Base-by-base conservation (phyloP, 2,329 filamentous ascomycete species). In the Rhytidhysteron rufulum region DNA sequence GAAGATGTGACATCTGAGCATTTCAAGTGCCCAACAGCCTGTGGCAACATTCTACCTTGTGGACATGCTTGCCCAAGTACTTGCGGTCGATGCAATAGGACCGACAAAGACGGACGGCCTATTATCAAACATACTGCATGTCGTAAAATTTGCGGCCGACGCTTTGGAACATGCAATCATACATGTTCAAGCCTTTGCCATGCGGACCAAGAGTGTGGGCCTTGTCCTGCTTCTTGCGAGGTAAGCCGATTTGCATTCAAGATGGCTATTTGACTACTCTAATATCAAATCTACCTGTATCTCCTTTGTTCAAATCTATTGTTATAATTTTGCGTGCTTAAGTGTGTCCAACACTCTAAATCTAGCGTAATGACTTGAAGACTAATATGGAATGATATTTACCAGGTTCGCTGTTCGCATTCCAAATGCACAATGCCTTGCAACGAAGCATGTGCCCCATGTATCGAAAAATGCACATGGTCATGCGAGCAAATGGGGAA, bases 1-100 rank as follows among this genome's bases (percentile, higher is more conserved):
- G 32, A 60, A 3, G 66, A 83, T 37, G 70, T 82, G 6, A 44
- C 50, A 0, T 32, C 44, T 0, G 19, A 54, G 0, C 18, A 34
- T 0, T 83, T 74, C 53, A 44, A 31, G 2, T 88, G 84, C 52
- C 40, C 34, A 0, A 61, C 58, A 1, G 37, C 46, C 1, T 88
- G 84, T 48, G 64, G 57, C 1, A 45, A 48, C 0, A 31, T 54
- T 0, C 65, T 80, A 1, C 20, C 57, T 0, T 88, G 84, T 49
- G 80, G 83, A 0, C 83, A 86, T 51, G 41, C 40, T 1, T 86
- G 82, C 17, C 43, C 52, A 4, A 65, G 62, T 2, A 29, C 24
- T 6, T 86, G 82, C 51, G 58, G 43, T 5, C 39, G 46, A 0
- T 87, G 83, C 57, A 69, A 66, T 3, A 51, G 37, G 2, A 63